Conservation (phyloP, 2,329 filamentous ascomycete species). For the Pezicula carpinea region DNA sequence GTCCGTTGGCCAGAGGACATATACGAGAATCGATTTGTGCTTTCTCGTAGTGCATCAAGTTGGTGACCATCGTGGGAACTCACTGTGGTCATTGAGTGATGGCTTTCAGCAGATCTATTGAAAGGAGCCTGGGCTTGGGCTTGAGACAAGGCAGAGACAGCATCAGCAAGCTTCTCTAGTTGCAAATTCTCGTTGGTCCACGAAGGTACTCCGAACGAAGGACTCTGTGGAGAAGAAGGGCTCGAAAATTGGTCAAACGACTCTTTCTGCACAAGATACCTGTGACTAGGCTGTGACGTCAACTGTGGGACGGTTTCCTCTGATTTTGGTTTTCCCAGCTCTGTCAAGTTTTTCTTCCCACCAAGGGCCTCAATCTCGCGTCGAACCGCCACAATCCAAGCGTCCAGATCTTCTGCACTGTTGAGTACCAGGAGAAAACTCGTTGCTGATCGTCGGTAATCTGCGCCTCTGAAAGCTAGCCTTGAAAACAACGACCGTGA, state of each 20-base stretch:
- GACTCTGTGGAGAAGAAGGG: conserved; percentile 15
- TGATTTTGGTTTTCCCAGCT: conserved; percentile 49
- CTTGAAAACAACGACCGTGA: conserved; percentile 61
- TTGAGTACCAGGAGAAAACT: conserved; percentile 72
- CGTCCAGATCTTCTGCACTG: conserved; percentile 68
- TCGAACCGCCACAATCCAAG: conserved; percentile 66
- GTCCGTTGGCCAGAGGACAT: conserved; percentile 59
- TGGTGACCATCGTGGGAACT: conserved; percentile 55
- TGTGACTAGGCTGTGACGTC: conserved; percentile 22
- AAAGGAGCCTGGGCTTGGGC: conserved; percentile 1
- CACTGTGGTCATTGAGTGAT: conserved; percentile 53
- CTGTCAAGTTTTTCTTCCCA: conserved; percentile 58
- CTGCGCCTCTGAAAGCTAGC: conserved; percentile 53
- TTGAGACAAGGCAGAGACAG: conserved; percentile 7
- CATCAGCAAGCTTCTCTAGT: conserved; percentile 12
- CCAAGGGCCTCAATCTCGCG: conserved; percentile 66
- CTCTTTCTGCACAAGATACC: conserved; percentile 20
- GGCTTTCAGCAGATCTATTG: conserved; percentile 33
- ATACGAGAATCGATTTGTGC: conserved; percentile 51
- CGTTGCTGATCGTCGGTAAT: conserved; percentile 49
- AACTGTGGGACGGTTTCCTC: conserved; percentile 31
- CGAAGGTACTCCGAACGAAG: conserved; percentile 11
- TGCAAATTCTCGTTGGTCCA: conserved; percentile 15
- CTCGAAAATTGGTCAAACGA: conserved; percentile 14
- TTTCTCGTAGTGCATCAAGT: conserved; percentile 53